Evolutionary conservation across 2,329 filamentous ascomycete species (phyloP), one percentile per base, ranked within the genome.

Genomic region (Raffaelea ambrosiae): DNA sequence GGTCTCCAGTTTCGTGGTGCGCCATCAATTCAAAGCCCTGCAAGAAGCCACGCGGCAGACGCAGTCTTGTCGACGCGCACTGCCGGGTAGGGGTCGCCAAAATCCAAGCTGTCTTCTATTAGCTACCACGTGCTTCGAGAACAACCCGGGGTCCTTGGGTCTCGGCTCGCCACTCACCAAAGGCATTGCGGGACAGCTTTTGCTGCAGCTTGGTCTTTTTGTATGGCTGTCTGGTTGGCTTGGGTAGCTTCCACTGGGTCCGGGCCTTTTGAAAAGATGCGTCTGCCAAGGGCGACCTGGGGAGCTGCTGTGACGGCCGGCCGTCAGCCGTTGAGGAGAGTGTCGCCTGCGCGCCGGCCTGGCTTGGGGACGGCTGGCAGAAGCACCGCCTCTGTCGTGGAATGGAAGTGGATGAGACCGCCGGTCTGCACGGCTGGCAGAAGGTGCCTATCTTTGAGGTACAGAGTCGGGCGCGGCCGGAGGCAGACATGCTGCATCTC

Each of bases 131-230:
- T 5, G n/a, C 22, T 13, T 14, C 8, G 13, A 23, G 7, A 26
- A 20, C 20, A 47, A 21, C 13, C 19, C 16, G 26, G 19, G 4
- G 20, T n/a, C n/a, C n/a, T n/a, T n/a, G 16, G 8, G 16, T 40
- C 14, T 20, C 16, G 21, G 16, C 16, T 23, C 10, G 21, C 13
- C 5, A 21, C 66, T 26, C 66, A 84, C 82, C 84, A 55, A 77
- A 88, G 3, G 81, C 70, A 54, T 86, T 89, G 35, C 70, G 70
- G 26, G 66, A 67, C 2, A 88, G 65, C 50, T 77, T 73, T 48
- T 68, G 70, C 57, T 83, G 77, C 50, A 87, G 77, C 3, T 57
- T 58, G 33, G 51, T 58, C 29, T 43, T 53, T 3, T 54, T 54
- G 29, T 53, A 38, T 3, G 36, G 23, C 0, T 66, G 65, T 22